Percentiles rank a stretch among this genome's conserved stretches.
These are phyloP conservation scores for Talaromyces ruber DNA, from an alignment of 495 filamentous ascomycete genomes.

Conservation along the genomic window DNA sequence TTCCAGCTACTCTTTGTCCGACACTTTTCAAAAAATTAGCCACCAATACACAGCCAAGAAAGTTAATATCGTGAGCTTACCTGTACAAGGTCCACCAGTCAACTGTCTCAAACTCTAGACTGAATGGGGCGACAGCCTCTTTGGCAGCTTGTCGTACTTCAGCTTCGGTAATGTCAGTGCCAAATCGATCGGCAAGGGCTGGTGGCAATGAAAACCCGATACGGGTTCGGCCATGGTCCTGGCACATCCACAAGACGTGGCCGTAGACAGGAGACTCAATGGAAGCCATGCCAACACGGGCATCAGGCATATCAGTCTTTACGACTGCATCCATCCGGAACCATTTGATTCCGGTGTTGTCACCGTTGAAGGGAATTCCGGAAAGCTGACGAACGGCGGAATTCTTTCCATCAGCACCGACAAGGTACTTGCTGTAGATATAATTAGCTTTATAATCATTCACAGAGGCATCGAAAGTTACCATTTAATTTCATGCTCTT, in stretches of 20 bases:
- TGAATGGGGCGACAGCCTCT: constrained; percentile 40
- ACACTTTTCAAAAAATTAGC: background rate
- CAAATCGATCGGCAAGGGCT: constrained; percentile 29
- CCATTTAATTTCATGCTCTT: background rate
- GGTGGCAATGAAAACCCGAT: constrained; percentile 48
- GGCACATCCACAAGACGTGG: constrained; percentile 40
- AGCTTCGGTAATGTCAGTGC: constrained; percentile 17
- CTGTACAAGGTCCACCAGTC: constrained; percentile 50
- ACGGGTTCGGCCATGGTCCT: constrained; percentile 38
- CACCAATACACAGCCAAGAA: background rate
- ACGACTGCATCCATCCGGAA: constrained; percentile 41
- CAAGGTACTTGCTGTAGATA: background rate
- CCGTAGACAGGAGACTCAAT: constrained; percentile 44
- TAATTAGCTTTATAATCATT: background rate
- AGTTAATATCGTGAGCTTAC: background rate
- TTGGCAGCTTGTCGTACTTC: constrained; percentile 13
- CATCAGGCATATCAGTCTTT: constrained; percentile 39
- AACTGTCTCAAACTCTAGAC: constrained; percentile 31
- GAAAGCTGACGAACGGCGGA: constrained; percentile 14
- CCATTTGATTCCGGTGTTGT: constrained; percentile 32
- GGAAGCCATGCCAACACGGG: constrained; percentile 7
- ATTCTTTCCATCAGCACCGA: background rate
- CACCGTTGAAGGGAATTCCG: constrained; percentile 32
- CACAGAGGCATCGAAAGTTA: background rate
- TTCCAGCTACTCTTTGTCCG: background rate